Evolutionary conservation across 306 rosid genomes (phyloP), one percentile per base, ranked within the genome.

Genomic region (Ochetophila trinervis): DNA sequence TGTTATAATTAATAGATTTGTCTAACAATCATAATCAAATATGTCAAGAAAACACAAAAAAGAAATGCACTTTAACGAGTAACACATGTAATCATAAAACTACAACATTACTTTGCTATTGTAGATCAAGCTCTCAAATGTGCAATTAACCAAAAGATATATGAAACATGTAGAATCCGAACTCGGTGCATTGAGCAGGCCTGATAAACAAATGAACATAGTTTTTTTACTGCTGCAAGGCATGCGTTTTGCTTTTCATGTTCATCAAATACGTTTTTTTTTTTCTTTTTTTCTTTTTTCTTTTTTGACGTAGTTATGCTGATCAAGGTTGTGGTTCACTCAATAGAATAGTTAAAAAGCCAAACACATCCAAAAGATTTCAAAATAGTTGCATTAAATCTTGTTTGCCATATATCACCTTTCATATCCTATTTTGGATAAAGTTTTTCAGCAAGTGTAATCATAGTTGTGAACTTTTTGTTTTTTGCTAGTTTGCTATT

Each of bases 191-290:
- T 20, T 91, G 78, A 76, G 74, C 27, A 88, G 86, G 69, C 88
- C 92, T 16, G 98, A 89, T 45, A 91, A 87, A 58, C 96, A 91
- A 76, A 96, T 96, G 19, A 70, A 67, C 59, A 82, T 92, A 80
- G 98, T 87, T 75, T 91, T 89, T 62, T 74, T 89, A 66, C 69
- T 80, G 71, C 82, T 88, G 68, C 98, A 91, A 76, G 98, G 98
- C 17, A 96, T 91, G 40, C 95, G 95, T 22, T 91, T 91, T 37
- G 96, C 98, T 57, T 91, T 91, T 85, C 92, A 90, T 10, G 86
- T 91, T 66, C 98, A 91, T 77, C 96, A 91, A 96, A 95, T 88
- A 88, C n/a, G 15, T n/a, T n/a, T n/a, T n/a, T n/a, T n/a, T n/a
- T n/a, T n/a, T n/a, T n/a, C n/a, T n/a, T n/a, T n/a, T n/a, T n/a